Evolutionary conservation across 2,329 filamentous ascomycete genomes (phyloP), one percentile per base, ranked within the genome.

Genomic region (Phaeosphaeria sp.): DNA sequence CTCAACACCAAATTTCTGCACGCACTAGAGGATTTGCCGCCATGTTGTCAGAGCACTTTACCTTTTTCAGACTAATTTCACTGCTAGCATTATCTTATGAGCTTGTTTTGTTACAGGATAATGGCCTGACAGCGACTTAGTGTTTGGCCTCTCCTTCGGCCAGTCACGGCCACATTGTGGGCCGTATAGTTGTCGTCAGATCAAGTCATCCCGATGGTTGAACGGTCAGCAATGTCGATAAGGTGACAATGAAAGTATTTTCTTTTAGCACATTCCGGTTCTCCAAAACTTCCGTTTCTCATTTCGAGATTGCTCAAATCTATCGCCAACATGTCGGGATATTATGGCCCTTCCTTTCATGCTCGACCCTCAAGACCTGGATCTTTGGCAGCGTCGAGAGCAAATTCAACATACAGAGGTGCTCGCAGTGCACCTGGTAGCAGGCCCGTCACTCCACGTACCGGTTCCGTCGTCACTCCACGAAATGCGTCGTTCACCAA

Each of bases 311-410:
- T 25, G 15, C 45, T 42, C 21, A 42, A 42, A 21, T 47, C 7
- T 18, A 44, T 50, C 40, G 30, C 33, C 43, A 53, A 50, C 15
- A 63, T 63, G 60, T 63, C 60, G 49, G 60, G 60, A n/a, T 63
- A 63, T 48, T 63, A 63, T 30, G 60, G 60, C n/a, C 60, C 60
- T 22, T 63, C 60, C n/a, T 63, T 63, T 49, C 46, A 60, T 47
- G 53, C 43, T 24, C 57, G 47, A 3, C 54, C 55, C 3, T 63
- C 60, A 2, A 57, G 60, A 39, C 60, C 60, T 15, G 52, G 55
- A 11, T 63, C 60, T 45, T 46, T 63, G 33, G 60, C 55, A 56
- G 60, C 60, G 18, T 63, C 60, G 15, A 58, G 58, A 51, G 60
- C 60, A 2, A 63, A 63, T 45, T 63, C 60, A 0, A 53, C 60